phyloP scores from a whole-genome alignment of 495 filamentous ascomycete species.

The Talaromyces nanjingensis region DNA sequence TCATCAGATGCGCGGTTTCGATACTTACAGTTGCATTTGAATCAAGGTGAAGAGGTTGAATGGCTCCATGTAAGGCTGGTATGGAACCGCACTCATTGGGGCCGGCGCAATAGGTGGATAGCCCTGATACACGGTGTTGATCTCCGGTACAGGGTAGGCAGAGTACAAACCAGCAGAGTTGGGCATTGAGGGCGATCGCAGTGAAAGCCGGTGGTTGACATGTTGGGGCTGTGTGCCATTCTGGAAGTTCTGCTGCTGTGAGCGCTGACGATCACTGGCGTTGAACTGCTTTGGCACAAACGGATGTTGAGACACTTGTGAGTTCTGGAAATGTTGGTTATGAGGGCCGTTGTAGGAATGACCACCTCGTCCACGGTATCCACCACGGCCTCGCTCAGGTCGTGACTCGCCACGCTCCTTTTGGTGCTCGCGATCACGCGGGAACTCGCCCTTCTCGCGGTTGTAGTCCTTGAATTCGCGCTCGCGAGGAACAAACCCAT shows the following conservation, averaged over 20 bases:
- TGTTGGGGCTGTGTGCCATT: slow-evolving; percentile 27
- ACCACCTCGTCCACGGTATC: slow-evolving; percentile 47
- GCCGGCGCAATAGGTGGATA: slow-evolving; percentile 48
- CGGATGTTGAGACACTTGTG: slow-evolving; percentile 34
- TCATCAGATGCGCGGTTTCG: neutral
- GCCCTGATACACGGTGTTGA: slow-evolving; percentile 40
- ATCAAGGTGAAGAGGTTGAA: slow-evolving; percentile 50
- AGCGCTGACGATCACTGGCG: slow-evolving; percentile 36
- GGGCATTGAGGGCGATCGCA: slow-evolving; percentile 45
- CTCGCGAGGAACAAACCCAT: slow-evolving; percentile 6
- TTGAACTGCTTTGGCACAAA: slow-evolving; percentile 34
- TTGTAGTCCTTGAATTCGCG: slow-evolving; percentile 7
- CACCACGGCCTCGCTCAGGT: slow-evolving; percentile 44
- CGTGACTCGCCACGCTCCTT: slow-evolving; percentile 44
- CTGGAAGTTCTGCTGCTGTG: slow-evolving; percentile 21
- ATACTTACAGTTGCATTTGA: slow-evolving; percentile 59
- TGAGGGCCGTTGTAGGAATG: slow-evolving; percentile 33
- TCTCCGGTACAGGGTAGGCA: slow-evolving; percentile 29
- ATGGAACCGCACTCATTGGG: slow-evolving; percentile 58
- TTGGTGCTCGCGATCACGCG: slow-evolving; percentile 26
- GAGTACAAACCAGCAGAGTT: slow-evolving; percentile 31
- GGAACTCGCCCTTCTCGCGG: slow-evolving; percentile 16
- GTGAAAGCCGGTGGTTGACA: slow-evolving; percentile 29
- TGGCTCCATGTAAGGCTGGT: slow-evolving; percentile 50
- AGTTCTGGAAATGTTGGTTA: slow-evolving; percentile 41